Conservation (phyloP, 1,284 basidiomycete species). For the Uromyces viciae-fabae region DNA sequence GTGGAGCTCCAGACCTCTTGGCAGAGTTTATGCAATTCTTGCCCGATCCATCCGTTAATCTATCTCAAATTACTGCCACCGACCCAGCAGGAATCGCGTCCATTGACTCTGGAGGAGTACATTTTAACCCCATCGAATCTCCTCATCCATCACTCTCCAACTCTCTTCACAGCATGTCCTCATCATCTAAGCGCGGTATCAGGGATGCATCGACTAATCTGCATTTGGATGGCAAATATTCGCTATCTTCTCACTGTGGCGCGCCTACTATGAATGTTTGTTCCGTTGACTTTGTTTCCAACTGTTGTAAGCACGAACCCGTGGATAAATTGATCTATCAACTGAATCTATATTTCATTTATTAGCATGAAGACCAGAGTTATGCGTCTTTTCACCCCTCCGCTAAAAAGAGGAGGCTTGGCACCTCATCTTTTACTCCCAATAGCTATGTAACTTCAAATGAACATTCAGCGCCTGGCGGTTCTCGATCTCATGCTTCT, state of each 20-base stretch:
- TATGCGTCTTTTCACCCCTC: not conserved
- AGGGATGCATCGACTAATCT: constrained; percentile 1
- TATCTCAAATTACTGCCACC: not conserved
- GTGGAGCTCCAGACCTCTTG: constrained; percentile 84
- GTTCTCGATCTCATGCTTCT: not conserved
- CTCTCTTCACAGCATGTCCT: not conserved
- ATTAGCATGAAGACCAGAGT: constrained; percentile 12
- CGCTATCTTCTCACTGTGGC: not conserved
- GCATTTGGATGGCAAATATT: constrained; percentile 5
- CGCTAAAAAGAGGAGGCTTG: constrained; percentile 10
- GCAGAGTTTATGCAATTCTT: constrained; percentile 96
- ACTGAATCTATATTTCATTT: not conserved
- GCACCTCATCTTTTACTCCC: not conserved
- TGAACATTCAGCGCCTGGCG: constrained; percentile 1
- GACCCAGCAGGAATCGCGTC: not conserved
- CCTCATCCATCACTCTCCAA: not conserved
- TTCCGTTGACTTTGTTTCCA: constrained; percentile 12
- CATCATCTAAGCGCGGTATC: constrained; percentile 3
- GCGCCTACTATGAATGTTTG: constrained; percentile 6
- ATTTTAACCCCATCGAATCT: not conserved
- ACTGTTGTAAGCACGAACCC: not conserved
- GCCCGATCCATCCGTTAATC: constrained; percentile 62
- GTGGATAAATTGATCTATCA: constrained; percentile 1
- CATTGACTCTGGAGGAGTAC: not conserved
- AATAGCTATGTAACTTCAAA: not conserved